Conservation (phyloP, 202 grass and related monocot genomes). For the Musa balbisiana region DNA sequence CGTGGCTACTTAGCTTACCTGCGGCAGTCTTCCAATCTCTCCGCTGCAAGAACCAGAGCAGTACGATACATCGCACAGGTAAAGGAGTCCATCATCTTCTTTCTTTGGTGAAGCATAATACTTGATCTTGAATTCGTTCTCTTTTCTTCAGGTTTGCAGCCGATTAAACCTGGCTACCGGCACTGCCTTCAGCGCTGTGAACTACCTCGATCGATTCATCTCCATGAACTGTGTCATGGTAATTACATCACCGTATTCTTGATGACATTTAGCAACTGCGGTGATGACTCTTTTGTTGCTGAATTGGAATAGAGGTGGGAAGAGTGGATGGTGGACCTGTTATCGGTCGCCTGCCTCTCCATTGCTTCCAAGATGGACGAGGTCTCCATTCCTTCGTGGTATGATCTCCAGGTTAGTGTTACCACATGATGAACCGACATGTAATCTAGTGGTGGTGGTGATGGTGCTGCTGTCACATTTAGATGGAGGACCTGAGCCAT, state of each 20-base stretch:
- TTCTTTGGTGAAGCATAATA: not conserved
- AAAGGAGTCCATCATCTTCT: not conserved
- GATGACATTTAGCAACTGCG: not conserved
- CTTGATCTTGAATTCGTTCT: not conserved
- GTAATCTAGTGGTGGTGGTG: too few relatives aligned
- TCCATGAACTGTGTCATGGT: constrained; percentile 60
- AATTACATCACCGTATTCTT: not conserved
- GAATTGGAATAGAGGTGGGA: constrained; percentile 48
- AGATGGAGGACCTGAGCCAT: constrained; percentile 53
- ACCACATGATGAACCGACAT: too few relatives aligned
- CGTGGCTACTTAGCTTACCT: not conserved
- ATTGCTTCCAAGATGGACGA: constrained; percentile 80
- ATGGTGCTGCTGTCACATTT: not conserved
- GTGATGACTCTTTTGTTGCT: not conserved
- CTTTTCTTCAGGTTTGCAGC: constrained; percentile 36
- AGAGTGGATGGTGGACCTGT: constrained; percentile 76
- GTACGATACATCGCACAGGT: not conserved
- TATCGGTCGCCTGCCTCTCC: constrained; percentile 67
- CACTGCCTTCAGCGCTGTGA: constrained; percentile 54
- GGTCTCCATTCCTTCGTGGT: constrained; percentile 39
- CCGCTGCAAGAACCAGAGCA: not conserved
- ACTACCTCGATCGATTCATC: constrained; percentile 82
- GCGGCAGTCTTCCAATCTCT: not conserved
- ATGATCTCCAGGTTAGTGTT: too few relatives aligned
- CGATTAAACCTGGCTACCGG: constrained; percentile 30